phyloP scores from a whole-genome alignment of 2,329 filamentous ascomycete genomes.

The Cercospora sojina region DNA sequence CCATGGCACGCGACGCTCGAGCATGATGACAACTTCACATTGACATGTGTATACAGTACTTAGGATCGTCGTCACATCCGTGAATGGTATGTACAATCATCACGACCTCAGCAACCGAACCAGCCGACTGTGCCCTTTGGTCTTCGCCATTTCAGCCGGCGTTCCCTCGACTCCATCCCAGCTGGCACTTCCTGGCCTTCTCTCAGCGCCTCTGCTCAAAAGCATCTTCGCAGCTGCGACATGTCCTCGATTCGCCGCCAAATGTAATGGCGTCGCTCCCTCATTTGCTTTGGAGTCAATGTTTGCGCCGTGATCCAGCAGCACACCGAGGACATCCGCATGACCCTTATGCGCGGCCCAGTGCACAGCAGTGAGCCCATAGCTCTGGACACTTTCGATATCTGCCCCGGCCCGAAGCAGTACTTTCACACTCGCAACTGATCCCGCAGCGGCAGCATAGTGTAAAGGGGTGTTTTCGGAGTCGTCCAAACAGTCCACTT shows the following conservation, averaged over 20 bases:
- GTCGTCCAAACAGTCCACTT: constrained; percentile 31
- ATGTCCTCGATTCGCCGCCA: constrained; percentile 34
- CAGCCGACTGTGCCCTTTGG: constrained; percentile 25
- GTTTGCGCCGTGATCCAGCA: constrained; percentile 27
- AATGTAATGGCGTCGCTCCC: constrained; percentile 30
- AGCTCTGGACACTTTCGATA: constrained; percentile 26
- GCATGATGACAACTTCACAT: not conserved
- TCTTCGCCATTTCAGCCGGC: constrained; percentile 31
- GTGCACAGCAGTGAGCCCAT: constrained; percentile 32
- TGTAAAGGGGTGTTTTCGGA: constrained; percentile 33
- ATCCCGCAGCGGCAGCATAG: constrained; percentile 32
- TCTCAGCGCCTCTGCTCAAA: constrained; percentile 26
- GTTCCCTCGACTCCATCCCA: constrained; percentile 34
- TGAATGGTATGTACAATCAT: not conserved
- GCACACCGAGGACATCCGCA: constrained; percentile 27
- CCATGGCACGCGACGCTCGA: not conserved
- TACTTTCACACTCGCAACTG: constrained; percentile 23
- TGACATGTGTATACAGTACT: not conserved
- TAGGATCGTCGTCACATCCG: not conserved
- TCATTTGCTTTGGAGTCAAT: constrained; percentile 26
- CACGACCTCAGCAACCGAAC: constrained; percentile 12
- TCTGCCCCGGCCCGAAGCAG: constrained; percentile 28
- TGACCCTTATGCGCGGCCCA: constrained; percentile 36
- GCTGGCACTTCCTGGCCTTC: constrained; percentile 10
- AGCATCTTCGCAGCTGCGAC: constrained; percentile 25